These are phyloP conservation scores for Penicillium frequentans DNA, from an alignment of 2,329 filamentous ascomycete species.

Conservation along the genomic window DNA sequence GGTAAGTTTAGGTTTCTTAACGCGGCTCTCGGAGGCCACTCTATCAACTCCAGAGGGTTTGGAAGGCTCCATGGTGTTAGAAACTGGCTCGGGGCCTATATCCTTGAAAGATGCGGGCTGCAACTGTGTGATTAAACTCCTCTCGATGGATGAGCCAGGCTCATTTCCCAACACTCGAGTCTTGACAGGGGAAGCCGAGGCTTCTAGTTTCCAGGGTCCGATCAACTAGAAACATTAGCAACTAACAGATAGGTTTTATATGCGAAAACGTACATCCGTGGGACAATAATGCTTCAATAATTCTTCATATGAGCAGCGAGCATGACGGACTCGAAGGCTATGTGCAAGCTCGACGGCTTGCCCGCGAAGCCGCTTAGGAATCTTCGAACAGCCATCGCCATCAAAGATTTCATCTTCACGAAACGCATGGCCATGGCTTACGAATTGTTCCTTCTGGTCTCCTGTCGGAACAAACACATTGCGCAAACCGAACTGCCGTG, in stretches of 20 bases:
- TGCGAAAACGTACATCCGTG: conserved; percentile 38
- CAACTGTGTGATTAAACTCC: conserved; percentile 26
- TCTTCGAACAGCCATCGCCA: conserved; percentile 13
- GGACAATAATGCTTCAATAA: conserved; percentile 82
- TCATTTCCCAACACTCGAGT: not conserved
- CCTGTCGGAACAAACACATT: conserved; percentile 82
- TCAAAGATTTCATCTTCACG: conserved; percentile 77
- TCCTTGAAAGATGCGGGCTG: not conserved
- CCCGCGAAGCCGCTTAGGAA: conserved; percentile 62
- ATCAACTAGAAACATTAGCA: conserved; percentile 20
- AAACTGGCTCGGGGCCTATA: not conserved
- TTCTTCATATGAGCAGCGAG: conserved; percentile 74
- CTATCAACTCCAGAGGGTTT: not conserved
- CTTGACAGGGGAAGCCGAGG: conserved; percentile 1
- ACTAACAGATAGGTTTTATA: not conserved
- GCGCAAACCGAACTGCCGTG: conserved; percentile 82
- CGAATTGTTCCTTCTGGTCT: conserved; percentile 65
- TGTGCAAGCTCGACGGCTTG: conserved; percentile 58
- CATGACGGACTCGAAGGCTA: conserved; percentile 69
- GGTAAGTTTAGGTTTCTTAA: conserved; percentile 29
- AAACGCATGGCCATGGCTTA: conserved; percentile 87
- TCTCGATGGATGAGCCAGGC: conserved; percentile 14
- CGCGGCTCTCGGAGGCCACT: not conserved
- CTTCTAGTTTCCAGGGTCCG: conserved; percentile 24
- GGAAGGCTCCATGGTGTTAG: not conserved